Percentiles rank a stretch among this genome's conserved stretches.
Conservation (phyloP, 345 rosid genomes). For the Camelina neglecta region DNA sequence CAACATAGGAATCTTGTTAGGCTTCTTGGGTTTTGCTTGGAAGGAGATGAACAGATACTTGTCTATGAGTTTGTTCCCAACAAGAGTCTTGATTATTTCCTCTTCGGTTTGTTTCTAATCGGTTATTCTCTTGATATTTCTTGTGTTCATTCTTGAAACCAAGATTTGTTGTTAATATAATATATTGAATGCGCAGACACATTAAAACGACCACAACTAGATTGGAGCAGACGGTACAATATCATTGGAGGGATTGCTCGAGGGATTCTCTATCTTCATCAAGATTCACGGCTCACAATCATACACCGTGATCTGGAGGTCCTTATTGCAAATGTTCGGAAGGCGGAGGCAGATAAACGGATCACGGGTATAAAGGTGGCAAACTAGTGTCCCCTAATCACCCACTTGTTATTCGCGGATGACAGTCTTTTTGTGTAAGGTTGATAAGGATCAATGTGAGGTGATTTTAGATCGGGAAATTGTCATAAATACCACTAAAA, state of each 20-base stretch:
- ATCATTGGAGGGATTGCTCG: conserved; percentile 32
- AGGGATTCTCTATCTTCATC: conserved; percentile 38
- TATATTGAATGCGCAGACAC: conserved; percentile 4
- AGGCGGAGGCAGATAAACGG: too few relatives aligned
- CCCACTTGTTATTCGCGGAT: too few relatives aligned
- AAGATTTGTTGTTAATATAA: background rate
- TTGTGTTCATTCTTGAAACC: conserved; percentile 2
- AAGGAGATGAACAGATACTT: conserved; percentile 49
- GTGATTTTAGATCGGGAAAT: too few relatives aligned
- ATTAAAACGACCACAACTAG: background rate
- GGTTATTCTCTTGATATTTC: background rate
- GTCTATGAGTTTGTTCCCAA: conserved; percentile 51
- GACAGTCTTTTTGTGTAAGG: too few relatives aligned
- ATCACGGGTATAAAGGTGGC: too few relatives aligned
- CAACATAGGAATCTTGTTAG: conserved; percentile 57
- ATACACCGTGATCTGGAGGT: conserved; percentile 40
- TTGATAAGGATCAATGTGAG: too few relatives aligned
- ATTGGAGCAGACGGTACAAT: conserved; percentile 29
- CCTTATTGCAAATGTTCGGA: too few relatives aligned
- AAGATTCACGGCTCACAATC: conserved; percentile 37
- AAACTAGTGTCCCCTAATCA: too few relatives aligned
- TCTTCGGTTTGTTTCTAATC: conserved; percentile 37
- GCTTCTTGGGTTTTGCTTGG: conserved; percentile 49
- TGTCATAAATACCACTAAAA: too few relatives aligned
- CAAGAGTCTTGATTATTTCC: conserved; percentile 48